Conservation (phyloP, 176 grass and related monocot species). For the Poa annua region DNA sequence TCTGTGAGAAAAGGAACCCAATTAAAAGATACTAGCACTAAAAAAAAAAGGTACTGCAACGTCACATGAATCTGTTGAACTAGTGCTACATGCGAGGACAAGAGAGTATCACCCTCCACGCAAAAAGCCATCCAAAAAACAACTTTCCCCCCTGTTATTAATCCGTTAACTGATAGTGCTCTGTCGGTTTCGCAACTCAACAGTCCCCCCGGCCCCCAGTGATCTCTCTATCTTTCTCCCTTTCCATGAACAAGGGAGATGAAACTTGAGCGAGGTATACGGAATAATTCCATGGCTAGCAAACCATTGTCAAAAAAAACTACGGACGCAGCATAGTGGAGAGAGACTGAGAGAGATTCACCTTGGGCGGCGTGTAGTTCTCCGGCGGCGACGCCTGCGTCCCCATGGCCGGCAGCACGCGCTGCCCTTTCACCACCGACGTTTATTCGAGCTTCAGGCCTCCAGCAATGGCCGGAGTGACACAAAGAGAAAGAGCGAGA, state of each 20-base stretch:
- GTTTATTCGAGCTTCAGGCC: background rate
- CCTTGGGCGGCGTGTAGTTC: background rate
- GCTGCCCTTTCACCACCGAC: background rate
- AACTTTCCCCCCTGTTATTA: background rate
- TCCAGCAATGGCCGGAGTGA: background rate
- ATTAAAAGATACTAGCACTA: background rate
- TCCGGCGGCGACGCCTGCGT: background rate
- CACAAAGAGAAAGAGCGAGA: background rate
- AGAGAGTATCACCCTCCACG: background rate
- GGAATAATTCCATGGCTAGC: background rate
- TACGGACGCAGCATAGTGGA: no score
- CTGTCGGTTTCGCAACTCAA: background rate
- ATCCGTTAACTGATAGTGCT: background rate
- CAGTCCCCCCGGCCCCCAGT: background rate
- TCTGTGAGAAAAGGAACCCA: background rate
- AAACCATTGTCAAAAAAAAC: background rate
- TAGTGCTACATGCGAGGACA: background rate
- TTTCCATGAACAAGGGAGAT: background rate
- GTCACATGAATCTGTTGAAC: constrained; percentile 13
- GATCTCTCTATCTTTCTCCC: background rate
- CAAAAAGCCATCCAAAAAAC: background rate
- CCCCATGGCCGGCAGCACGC: background rate
- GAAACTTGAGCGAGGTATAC: background rate
- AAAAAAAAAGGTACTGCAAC: background rate
- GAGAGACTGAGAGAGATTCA: no score